Base-by-base conservation (phyloP, 2,329 filamentous ascomycete genomes). In the Corniculantispora saksenae region DNA sequence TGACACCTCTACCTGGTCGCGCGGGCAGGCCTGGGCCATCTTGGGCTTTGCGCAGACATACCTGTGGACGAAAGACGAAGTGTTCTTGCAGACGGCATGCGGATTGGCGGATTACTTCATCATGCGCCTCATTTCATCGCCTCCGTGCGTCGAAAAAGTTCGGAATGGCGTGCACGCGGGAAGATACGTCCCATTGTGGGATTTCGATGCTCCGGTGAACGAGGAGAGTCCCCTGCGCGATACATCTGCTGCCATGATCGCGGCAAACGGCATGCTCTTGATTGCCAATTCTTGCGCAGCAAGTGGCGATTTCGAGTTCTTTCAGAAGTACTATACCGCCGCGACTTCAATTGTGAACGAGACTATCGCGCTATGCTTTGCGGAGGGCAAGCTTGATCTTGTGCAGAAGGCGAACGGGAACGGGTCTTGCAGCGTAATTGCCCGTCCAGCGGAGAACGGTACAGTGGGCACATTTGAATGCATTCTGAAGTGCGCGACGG, bases 1-100 rank as follows among this genome's bases (percentile, higher is more conserved):
- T 3, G 77, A 81, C 57, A 68, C 74, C 15, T 83, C 80, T 0
- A 83, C 81, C 0, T 84, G 83, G 83, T 73, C 78, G 1, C 75
- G 83, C 2, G 83, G 82, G 0, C 82, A 84, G 64, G 79, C 81
- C 0, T 85, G 82, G 82, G 77, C 76, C 0, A 79, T 84, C 9
- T 71, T 83, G 50, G 82, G 82, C 0, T 84, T 81, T 61, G 75
- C 81, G 1, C 82, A 84, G 66, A 81, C 79, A 0, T 84, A 82
- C 64, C 73, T 70, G 27, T 83, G 81, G 80, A 84, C 82, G 0
- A 79, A 79, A 19, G 76, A 81, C 3, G 27, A 65, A 0, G 69
- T 62, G 0, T 84, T 83, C 56, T 71, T 84, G 0, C 67, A 77
- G 0, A 80, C 81, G 0, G 78, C 83, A 0, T 77, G 79, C 6